A percentile compares a stretch with the other conserved stretches of the same genome.
These are phyloP conservation scores for Lablab purpureus DNA, from an alignment of 306 rosid species.

Conservation along the genomic window DNA sequence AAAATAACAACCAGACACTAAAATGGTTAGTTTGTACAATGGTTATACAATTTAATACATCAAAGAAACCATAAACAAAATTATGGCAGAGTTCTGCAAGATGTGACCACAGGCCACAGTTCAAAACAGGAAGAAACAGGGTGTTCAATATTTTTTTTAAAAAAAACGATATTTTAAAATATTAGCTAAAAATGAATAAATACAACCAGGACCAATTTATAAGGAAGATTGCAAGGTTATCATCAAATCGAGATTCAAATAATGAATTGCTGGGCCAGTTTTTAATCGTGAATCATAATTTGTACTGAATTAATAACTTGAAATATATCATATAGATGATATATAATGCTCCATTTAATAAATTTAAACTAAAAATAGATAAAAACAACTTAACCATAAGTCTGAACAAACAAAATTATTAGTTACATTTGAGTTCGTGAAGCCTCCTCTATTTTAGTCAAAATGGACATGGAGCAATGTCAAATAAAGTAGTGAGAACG, in stretches of 20 bases:
- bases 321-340: background rate
- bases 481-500: background rate
- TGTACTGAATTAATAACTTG: background rate
- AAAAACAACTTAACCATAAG: background rate
- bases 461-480: background rate
- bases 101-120: background rate
- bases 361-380: background rate
- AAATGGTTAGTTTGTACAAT: background rate
- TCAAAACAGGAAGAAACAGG: background rate
- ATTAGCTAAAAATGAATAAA: background rate
- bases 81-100: background rate
- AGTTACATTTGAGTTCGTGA: background rate
- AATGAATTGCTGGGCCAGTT: background rate
- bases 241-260: background rate
- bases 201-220: background rate
- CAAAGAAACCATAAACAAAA: background rate
- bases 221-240: background rate
- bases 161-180: background rate
- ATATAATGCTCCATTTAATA: background rate
- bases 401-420: background rate
- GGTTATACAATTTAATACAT: background rate
- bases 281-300: background rate
- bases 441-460: background rate
- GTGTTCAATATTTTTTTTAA: no score
- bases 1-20: conserved; percentile 25